Base-by-base conservation (phyloP, 768 basidiomycete species). In the Termitomyces titanicus region DNA sequence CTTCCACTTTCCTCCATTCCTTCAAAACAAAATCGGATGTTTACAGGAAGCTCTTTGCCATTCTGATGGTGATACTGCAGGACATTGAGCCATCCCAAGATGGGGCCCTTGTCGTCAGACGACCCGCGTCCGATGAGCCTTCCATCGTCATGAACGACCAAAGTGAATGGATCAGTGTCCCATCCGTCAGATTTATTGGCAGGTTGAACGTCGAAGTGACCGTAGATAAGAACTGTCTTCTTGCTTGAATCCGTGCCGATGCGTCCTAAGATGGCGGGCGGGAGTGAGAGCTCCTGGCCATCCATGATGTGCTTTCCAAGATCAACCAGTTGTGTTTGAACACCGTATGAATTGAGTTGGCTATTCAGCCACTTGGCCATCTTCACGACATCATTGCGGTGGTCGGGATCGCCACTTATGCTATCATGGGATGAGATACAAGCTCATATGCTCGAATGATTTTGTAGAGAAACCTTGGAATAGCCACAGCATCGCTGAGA, bases 1-100 rank as follows among this genome's bases (percentile, higher is more conserved):
- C 88, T 91, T 5, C 94, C 95, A 58, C 81, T 88, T 75, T 98
- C 96, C 69, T 98, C 96, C 95, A 97, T 98, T 4, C 91, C 95
- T 69, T 98, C 96, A 63, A 98, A 94, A 77, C 90, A 92, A 76
- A 91, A 86, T 60, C 84, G 83, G 53, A 98, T 71, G 68, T 98
- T 97, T 25, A 98, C 92, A 1, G 95, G 95, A 18, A 97, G 79
- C 34, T 83, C 80, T 42, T 84, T 74, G 22, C 81, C 76, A 34
- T 81, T 80, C 53, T 84, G 73, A 47, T 80, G 72, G 54, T 96
- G 93, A 53, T 91, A 94, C 63, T 96, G 86, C 43, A 97, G 77
- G 42, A 94, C 87, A 65, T 94, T 94, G 55, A 96, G 70, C 93
- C 93, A 95, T 13, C 89, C 93, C 9, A 92, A 72, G 39, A 95